These are phyloP conservation scores for Wallacemonas sp. DNA, from an alignment of 208 protist species.

Conservation along the genomic window DNA sequence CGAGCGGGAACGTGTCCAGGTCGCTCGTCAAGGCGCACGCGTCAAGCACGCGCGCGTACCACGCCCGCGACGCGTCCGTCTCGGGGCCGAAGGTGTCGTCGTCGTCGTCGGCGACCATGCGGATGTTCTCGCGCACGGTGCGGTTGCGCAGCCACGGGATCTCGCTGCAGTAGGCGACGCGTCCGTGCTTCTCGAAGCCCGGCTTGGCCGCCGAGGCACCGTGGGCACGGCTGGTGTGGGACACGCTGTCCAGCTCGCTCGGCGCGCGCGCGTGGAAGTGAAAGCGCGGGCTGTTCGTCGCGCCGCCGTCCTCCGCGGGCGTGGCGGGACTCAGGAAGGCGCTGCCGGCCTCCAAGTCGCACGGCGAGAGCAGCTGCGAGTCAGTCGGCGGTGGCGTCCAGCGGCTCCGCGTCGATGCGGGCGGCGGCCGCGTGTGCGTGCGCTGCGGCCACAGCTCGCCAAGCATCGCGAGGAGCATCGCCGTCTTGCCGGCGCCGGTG, in stretches of 20 bases:
- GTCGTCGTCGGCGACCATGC: conserved; percentile 40
- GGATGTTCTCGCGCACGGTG: conserved; percentile 95
- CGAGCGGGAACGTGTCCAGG: conserved; percentile 64
- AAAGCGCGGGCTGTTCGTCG: conserved; percentile 3
- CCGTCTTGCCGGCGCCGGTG: conserved; percentile 83
- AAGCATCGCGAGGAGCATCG: conserved; percentile 80
- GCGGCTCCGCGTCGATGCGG: background rate
- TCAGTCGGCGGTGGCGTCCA: conserved; percentile 2
- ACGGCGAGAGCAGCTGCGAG: background rate
- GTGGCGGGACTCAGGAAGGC: background rate
- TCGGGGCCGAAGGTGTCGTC: conserved; percentile 24
- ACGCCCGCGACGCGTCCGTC: conserved; percentile 38
- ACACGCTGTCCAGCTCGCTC: background rate
- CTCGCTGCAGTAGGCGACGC: conserved; percentile 83
- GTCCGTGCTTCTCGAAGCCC: conserved; percentile 57
- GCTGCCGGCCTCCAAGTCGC: conserved; percentile 3
- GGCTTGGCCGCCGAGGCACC: background rate
- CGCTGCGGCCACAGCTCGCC: conserved; percentile 57
- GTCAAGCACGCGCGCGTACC: conserved; percentile 69
- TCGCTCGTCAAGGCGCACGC: conserved; percentile 84
- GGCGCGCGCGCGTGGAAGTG: background rate
- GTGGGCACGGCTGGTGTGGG: background rate
- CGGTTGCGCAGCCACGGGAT: conserved; percentile 90
- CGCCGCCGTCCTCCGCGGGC: background rate
- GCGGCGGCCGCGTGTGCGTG: background rate